Base-by-base conservation (phyloP, 441 rosid genomes). In the Populus hybrid region DNA sequence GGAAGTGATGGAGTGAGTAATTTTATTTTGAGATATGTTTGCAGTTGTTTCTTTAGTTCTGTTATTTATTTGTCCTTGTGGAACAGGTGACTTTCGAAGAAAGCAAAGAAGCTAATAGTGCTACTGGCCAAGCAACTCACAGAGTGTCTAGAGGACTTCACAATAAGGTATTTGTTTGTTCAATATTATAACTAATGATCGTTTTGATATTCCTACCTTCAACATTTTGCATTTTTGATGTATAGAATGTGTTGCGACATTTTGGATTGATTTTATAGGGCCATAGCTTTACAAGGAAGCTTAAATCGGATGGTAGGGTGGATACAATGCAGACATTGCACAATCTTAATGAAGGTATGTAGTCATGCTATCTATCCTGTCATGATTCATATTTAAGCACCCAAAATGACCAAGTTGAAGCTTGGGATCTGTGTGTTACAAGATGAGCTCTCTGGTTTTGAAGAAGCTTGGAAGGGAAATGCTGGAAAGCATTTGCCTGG, bases 1-100 rank as follows among this genome's bases (percentile, higher is more conserved):
- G 98, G 99, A 74, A 88, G 93, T 85, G 96, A 96, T 85, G 99
- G 99, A 81, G 99, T 94, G 76, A 80, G 90, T 88, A 65, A 18
- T 40, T 1, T 56, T 45, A 26, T 72, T 45, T 63, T 71, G 63
- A 64, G 29, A 31, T 1, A 31, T 6, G 21, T n/a, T 50, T 45
- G 36, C 0, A 59, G 9, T 38, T 77, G 61, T 29, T 28, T 76
- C 36, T 67, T 63, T 72, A 5, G 26, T 28, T 45, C 12, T 64
- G 9, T n/a, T 16, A 64, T 70, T 72, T n/a, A 63, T 74, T 21
- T 1, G 35, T 20, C 59, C 24, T 38, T 66, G 9, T 74, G 75
- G 73, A 69, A 81, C 81, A 96, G 99, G 42, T 96, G 65, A 84
- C 88, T 11, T 26, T 90, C 72, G 98, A 96, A 82, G 98, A 93